Evolutionary conservation across 306 rosid species (phyloP), one percentile per base, ranked within the genome.

Genomic region (Lathyrus oleraceus): DNA sequence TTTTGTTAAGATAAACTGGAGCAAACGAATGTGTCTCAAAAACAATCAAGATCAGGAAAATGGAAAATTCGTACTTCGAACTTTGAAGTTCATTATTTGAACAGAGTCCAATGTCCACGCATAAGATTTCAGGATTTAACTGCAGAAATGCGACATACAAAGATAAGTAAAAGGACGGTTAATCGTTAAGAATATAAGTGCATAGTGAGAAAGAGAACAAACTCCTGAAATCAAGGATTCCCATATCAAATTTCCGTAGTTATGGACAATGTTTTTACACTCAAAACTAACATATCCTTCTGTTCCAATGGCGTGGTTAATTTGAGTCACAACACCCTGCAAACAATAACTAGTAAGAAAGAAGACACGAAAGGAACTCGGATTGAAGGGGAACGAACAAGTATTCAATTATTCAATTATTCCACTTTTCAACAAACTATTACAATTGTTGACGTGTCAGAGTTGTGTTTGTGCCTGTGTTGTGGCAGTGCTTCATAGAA

Each of bases 241-340:
- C 90, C 96, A 89, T 71, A 89, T 78, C 78, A 25, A 39, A 79
- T 82, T 72, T 14, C 86, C 92, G 48, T 89, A 89, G 65, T 84
- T 76, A 43, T 72, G 74, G 63, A 85, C 54, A 5, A 89, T 68
- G 76, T 39, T 80, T 87, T 87, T 89, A 61, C 96, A 89, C 70
- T 89, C 89, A 67, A 80, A 71, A 64, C 86, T 89, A 16, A 78
- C 84, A 65, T 73, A 69, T 48, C 96, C 90, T 69, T 85, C 84
- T 52, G 92, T 89, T 80, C 92, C 90, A 65, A 85, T 89, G 76
- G 87, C 92, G 76, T 83, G 88, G 79, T 87, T 87, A 59, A 89
- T 87, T 81, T 89, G 92, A 80, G 90, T 76, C 69, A 89, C 90
- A 61, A 87, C 76, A 73, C 81, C 48, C 96, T 89, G 79, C 36